Conservation (phyloP, 2,329 filamentous ascomycete genomes). For the Chaetomiaceae sp. region DNA sequence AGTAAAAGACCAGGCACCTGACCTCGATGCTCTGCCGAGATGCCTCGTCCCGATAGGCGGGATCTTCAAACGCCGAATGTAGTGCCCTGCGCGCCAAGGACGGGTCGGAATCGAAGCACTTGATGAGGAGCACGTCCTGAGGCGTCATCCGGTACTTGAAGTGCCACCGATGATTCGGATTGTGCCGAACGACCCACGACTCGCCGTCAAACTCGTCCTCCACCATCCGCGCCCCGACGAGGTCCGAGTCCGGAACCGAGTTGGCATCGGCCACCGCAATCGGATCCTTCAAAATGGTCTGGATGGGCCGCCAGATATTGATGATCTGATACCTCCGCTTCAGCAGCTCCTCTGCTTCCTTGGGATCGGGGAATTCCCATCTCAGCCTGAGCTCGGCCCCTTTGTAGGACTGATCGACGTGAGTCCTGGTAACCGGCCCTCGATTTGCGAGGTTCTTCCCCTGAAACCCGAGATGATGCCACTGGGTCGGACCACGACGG, state of each 20-base stretch:
- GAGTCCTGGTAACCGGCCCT: conserved; percentile 32
- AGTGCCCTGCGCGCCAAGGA: conserved; percentile 49
- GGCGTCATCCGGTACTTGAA: conserved; percentile 47
- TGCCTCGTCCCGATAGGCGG: conserved; percentile 35
- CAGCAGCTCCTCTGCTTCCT: conserved; percentile 24
- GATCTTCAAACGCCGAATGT: conserved; percentile 51
- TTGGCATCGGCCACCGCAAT: conserved; percentile 38
- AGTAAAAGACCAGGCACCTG: conserved; percentile 47
- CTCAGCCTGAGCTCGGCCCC: conserved; percentile 22
- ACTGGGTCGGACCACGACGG: conserved; percentile 36
- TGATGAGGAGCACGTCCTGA: conserved; percentile 51
- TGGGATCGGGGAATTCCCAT: conserved; percentile 14
- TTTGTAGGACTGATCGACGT: conserved; percentile 28
- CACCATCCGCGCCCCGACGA: conserved; percentile 36
- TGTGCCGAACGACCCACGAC: conserved; percentile 38
- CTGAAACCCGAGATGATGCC: conserved; percentile 62
- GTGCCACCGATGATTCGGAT: conserved; percentile 44
- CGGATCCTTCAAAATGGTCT: conserved; percentile 42
- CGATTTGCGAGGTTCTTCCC: conserved; percentile 45
- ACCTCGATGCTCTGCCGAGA: conserved; percentile 54
- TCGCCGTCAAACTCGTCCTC: conserved; percentile 34
- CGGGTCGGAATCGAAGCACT: conserved; percentile 52
- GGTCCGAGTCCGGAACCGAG: conserved; percentile 37
- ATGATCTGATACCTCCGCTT: conserved; percentile 39
- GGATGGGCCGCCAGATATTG: conserved; percentile 46